These are phyloP conservation scores for Aureoboletus auriporus DNA, from an alignment of 768 basidiomycete genomes.

Conservation along the genomic window DNA sequence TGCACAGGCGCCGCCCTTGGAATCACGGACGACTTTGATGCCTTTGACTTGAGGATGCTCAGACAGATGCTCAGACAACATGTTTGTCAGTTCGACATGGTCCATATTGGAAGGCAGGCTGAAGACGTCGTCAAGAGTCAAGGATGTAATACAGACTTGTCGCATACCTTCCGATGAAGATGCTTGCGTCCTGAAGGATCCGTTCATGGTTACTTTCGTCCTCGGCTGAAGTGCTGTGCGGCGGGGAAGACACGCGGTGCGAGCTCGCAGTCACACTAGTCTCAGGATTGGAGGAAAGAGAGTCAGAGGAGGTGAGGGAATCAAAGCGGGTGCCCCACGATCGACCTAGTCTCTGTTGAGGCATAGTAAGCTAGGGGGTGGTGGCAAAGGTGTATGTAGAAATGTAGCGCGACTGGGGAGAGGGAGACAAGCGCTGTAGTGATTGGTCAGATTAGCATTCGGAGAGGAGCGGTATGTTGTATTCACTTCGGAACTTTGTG, in stretches of 20 bases:
- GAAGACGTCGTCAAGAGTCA: conserved; percentile 9
- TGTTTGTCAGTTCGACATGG: conserved; percentile 52
- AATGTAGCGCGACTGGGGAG: conserved; percentile 10
- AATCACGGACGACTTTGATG: conserved; percentile 70
- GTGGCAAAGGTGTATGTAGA: conserved; percentile 13
- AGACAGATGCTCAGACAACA: conserved; percentile 65
- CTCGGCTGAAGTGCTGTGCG: conserved; percentile 11
- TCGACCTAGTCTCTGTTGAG: conserved; percentile 41
- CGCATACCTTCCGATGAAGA: conserved; percentile 78
- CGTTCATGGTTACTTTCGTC: conserved; percentile 38
- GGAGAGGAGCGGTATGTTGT: conserved; percentile 19
- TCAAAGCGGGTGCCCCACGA: conserved; percentile 75
- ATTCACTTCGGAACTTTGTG: conserved; percentile 11
- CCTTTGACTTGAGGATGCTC: conserved; percentile 61
- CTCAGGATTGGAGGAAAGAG: conserved; percentile 37
- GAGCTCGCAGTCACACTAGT: conserved; percentile 2
- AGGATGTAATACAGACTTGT: neutral
- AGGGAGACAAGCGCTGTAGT: conserved; percentile 7
- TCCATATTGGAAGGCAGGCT: conserved; percentile 73
- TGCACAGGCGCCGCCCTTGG: conserved; percentile 75
- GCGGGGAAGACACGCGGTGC: conserved; percentile 13
- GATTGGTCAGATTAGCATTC: conserved; percentile 21
- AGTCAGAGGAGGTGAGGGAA: conserved; percentile 50
- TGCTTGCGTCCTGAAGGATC: conserved; percentile 69
- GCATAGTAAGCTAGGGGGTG: conserved; percentile 34